Evolutionary conservation across 2,329 filamentous ascomycete genomes (phyloP), one percentile per base, ranked within the genome.

Genomic region (Gaeumannomyces tritici): DNA sequence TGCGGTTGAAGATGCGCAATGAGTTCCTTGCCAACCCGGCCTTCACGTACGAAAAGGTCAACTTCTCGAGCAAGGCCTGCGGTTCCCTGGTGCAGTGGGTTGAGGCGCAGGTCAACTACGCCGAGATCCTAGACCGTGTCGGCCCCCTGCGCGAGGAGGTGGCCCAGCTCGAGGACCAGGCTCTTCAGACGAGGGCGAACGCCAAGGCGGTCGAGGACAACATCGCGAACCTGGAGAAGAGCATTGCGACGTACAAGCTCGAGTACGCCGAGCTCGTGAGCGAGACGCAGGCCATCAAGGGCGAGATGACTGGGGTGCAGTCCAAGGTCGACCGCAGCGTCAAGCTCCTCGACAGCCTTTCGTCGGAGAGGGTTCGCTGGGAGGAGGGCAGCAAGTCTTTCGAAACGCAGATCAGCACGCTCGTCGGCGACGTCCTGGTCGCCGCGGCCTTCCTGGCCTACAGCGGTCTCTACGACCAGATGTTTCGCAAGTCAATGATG

Each of bases 271-370:
- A 91, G 8, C 84, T 99, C 65, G 97, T 99, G 73, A 96, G 93
- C 74, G 92, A 99, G 78, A 97, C 93, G 0, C 90, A 98, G 74
- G 90, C 92, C 5, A 98, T 99, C 84, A 98, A 98, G 79, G 80
- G 89, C 0, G 95, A 99, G 77, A 98, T 99, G 95, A 86, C 87
- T 64, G 88, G 91, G 65, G 95, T 99, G 9, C 90, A 99, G 75
- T 96, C 93, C 80, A 99, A 99, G 83, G 95, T 99, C 62, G 91
- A 98, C 73, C 89, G 95, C 72, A 98, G 93, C 78, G 91, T 97
- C 65, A 89, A 92, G 70, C 82, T 99, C 59, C 87, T 99, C 26
- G 93, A 97, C 76, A 97, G 93, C 76, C 80, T 99, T 67, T 96
- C 95, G 11, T 97, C 93, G 5, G 95, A 99, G 78, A 86, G 93